phyloP scores from a whole-genome alignment of 192 early-diverging fungal genomes.

The Jimgerdemannia flammicorona region DNA sequence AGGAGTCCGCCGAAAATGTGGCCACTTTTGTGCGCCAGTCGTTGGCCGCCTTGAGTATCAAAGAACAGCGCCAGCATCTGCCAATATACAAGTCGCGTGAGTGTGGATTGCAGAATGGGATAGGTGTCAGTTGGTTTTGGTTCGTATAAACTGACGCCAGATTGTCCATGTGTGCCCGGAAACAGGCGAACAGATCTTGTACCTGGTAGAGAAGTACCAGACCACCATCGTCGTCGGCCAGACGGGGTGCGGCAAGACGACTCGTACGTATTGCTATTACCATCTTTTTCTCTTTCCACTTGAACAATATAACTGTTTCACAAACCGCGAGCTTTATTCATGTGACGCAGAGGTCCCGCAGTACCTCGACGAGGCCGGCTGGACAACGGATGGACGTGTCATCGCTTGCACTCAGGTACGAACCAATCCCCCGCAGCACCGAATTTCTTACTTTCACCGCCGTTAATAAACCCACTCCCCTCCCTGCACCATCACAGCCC shows the following conservation, averaged over 20 bases:
- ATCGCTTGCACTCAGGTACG: slow-evolving; percentile 74
- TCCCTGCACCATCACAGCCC: too few relatives aligned
- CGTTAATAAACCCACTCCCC: too few relatives aligned
- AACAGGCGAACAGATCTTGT: slow-evolving; percentile 54
- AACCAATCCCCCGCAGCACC: too few relatives aligned
- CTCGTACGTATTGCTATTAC: slow-evolving; percentile 46
- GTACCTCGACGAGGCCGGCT: slow-evolving; percentile 73
- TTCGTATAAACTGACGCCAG: too few relatives aligned
- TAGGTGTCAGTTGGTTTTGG: too few relatives aligned
- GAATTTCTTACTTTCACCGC: too few relatives aligned
- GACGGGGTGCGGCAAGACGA: slow-evolving; percentile 82
- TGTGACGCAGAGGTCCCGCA: slow-evolving; percentile 65
- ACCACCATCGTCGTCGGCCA: slow-evolving; percentile 72
- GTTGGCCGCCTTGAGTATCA: slow-evolving; percentile 63
- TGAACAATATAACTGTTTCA: too few relatives aligned
- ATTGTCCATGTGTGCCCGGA: not conserved
- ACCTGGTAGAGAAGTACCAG: slow-evolving; percentile 62
- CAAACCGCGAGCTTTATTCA: not conserved
- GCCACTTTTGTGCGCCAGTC: slow-evolving; percentile 39
- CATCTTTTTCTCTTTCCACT: slow-evolving; percentile 1
- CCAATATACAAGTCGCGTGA: slow-evolving; percentile 87
- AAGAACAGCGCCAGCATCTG: slow-evolving; percentile 77
- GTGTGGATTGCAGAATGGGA: too few relatives aligned
- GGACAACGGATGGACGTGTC: slow-evolving; percentile 54
- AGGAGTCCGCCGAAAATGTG: slow-evolving; percentile 47